Percentiles rank a stretch among this genome's conserved stretches.
Conservation (phyloP, 306 rosid genomes). For the Vigna unguiculata region DNA sequence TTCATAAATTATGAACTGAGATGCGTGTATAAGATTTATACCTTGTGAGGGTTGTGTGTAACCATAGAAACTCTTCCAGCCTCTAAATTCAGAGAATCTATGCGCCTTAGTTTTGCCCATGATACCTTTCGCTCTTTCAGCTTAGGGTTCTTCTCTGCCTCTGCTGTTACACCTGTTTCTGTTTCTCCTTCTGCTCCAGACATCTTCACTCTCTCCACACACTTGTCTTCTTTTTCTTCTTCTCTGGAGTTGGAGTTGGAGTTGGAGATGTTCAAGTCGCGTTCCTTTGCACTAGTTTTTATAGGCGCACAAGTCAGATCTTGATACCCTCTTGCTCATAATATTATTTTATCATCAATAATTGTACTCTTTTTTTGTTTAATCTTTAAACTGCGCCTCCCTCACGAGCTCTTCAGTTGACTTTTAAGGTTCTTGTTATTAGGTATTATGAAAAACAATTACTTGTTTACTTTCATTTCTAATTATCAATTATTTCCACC, state of each 20-base stretch:
- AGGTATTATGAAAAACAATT: neutral
- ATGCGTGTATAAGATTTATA: neutral
- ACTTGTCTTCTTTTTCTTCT: too few relatives aligned
- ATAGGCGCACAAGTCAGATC: constrained; percentile 39
- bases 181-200: constrained; percentile 15
- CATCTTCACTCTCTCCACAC: neutral
- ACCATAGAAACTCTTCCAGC: constrained; percentile 70
- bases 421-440: neutral
- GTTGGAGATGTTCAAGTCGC: constrained; percentile 32
- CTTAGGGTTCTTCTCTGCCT: constrained; percentile 18
- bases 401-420: neutral
- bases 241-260: neutral
- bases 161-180: neutral
- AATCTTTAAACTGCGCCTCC: constrained; percentile 5
- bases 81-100: constrained; percentile 84
- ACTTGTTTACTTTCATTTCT: neutral
- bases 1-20: neutral
- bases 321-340: neutral
- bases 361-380: constrained; percentile 21
- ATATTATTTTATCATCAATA: constrained; percentile 38
- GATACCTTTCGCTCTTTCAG: constrained; percentile 58
- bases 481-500: neutral
- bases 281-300: neutral
- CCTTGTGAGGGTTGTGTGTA: constrained; percentile 45
- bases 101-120: constrained; percentile 76